Conservation (phyloP, 495 filamentous ascomycete genomes). For the Hyphodiscus hymeniophilus region DNA sequence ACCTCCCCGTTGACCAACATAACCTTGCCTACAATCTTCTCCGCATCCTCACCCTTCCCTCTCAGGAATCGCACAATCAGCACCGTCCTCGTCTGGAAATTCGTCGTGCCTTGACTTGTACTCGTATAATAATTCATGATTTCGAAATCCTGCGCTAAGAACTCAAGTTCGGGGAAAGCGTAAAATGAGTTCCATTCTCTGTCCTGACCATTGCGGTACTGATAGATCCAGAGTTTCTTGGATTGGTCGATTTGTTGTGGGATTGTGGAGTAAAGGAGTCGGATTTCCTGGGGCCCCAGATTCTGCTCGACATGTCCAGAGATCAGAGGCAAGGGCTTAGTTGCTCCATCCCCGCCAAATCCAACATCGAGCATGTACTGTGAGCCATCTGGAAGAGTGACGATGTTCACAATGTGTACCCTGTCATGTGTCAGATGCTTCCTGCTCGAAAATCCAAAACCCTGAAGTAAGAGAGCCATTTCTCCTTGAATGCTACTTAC, state of each 20-base stretch:
- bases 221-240: slow-evolving; percentile 34
- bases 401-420: slow-evolving; percentile 65
- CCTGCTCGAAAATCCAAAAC: background rate
- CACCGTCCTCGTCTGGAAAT: slow-evolving; percentile 40
- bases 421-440: slow-evolving; percentile 24
- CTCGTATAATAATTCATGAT: slow-evolving; percentile 52
- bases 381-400: slow-evolving; percentile 39
- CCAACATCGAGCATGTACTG: slow-evolving; percentile 62
- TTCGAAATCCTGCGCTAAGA: slow-evolving; percentile 37
- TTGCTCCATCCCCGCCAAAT: slow-evolving; percentile 44
- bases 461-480: background rate
- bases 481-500: slow-evolving; percentile 16
- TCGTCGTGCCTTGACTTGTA: slow-evolving; percentile 30
- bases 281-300: slow-evolving; percentile 25
- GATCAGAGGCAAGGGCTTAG: slow-evolving; percentile 13
- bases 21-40: slow-evolving; percentile 46
- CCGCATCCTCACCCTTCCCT: slow-evolving; percentile 21
- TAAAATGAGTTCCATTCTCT: slow-evolving; percentile 32
- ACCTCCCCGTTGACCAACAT: slow-evolving; percentile 47
- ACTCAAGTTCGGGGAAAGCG: slow-evolving; percentile 36
- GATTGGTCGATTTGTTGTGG: slow-evolving; percentile 21
- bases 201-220: slow-evolving; percentile 16
- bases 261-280: slow-evolving; percentile 17
- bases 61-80: slow-evolving; percentile 51
- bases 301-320: slow-evolving; percentile 15